A percentile compares a stretch with the other conserved stretches of the same genome.
Evolutionary conservation across 2,329 filamentous ascomycete species (phyloP).

Genomic region (Pseudogymnoascus destructans): DNA sequence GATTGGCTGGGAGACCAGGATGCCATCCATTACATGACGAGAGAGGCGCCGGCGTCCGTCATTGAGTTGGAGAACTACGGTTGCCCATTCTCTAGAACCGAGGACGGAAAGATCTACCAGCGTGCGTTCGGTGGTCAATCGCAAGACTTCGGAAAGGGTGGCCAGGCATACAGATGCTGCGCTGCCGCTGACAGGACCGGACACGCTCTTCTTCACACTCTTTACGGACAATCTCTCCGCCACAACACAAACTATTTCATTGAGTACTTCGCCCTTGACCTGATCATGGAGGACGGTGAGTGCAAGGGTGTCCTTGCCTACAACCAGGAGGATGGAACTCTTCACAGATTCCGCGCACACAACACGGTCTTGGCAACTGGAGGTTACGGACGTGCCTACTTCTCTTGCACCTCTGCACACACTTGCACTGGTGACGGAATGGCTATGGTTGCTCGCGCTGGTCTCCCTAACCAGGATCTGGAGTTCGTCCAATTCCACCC

Average conservation of each 20-base stretch:
- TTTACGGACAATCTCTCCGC: slow-evolving; percentile 91
- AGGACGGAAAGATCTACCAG: slow-evolving; percentile 96
- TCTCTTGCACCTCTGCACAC: slow-evolving; percentile 95
- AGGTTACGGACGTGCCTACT: slow-evolving; percentile 96
- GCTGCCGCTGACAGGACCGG: slow-evolving; percentile 94
- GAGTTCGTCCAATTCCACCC: slow-evolving; percentile 99
- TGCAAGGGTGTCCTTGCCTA: slow-evolving; percentile 95
- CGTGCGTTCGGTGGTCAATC: slow-evolving; percentile 97
- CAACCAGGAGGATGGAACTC: slow-evolving; percentile 96
- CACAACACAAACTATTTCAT: slow-evolving; percentile 99
- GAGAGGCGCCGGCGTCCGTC: slow-evolving; percentile 81
- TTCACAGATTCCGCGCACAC: slow-evolving; percentile 92
- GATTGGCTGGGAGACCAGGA: slow-evolving; percentile 97
- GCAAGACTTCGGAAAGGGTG: slow-evolving; percentile 88
- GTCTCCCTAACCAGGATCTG: slow-evolving; percentile 96
- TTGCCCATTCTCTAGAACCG: slow-evolving; percentile 90
- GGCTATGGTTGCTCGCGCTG: slow-evolving; percentile 97
- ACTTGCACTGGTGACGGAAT: slow-evolving; percentile 98
- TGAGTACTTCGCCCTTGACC: slow-evolving; percentile 92
- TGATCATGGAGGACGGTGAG: slow-evolving; percentile 95
- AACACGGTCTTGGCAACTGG: slow-evolving; percentile 95
- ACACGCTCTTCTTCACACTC: slow-evolving; percentile 93
- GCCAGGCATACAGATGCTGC: slow-evolving; percentile 94
- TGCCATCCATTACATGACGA: slow-evolving; percentile 97
- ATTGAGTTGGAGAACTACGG: slow-evolving; percentile 96